Conservation (phyloP, 345 rosid species). For the Syzygium aromaticum region DNA sequence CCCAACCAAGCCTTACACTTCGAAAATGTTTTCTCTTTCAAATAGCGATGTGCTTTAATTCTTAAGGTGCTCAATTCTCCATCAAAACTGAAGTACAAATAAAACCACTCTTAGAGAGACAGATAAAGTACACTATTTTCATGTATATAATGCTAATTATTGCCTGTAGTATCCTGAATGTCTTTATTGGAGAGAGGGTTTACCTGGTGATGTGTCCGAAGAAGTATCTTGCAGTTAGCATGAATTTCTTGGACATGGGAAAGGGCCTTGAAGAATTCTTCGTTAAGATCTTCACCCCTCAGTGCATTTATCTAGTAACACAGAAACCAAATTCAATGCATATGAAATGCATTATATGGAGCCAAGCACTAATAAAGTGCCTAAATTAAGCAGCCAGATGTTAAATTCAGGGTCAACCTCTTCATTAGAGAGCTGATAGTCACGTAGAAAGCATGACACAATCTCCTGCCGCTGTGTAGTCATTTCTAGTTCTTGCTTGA, state of each 20-base stretch:
- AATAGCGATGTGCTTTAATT: not conserved
- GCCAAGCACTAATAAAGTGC: not conserved
- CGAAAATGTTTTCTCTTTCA: not conserved
- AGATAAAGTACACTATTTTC: not conserved
- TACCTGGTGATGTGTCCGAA: conserved; percentile 98
- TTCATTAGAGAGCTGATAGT: conserved; percentile 84
- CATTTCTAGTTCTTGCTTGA: conserved; percentile 82
- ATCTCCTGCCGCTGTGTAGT: conserved; percentile 93
- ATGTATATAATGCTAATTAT: not conserved
- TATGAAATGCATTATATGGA: not conserved
- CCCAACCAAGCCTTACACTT: not conserved
- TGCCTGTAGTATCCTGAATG: not conserved
- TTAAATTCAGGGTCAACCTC: conserved; percentile 40
- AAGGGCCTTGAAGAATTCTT: conserved; percentile 86
- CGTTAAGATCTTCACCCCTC: conserved; percentile 80
- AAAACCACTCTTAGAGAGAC: not conserved
- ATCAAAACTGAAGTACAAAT: not conserved
- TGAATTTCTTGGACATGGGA: conserved; percentile 95
- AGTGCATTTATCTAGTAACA: conserved; percentile 64
- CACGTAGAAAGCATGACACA: conserved; percentile 87
- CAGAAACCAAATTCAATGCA: not conserved
- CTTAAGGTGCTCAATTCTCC: not conserved
- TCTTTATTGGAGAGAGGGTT: not conserved
- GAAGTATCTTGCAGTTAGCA: conserved; percentile 84
- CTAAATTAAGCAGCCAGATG: not conserved